Conservation (phyloP, 345 rosid genomes). For the Turritis glabra region DNA sequence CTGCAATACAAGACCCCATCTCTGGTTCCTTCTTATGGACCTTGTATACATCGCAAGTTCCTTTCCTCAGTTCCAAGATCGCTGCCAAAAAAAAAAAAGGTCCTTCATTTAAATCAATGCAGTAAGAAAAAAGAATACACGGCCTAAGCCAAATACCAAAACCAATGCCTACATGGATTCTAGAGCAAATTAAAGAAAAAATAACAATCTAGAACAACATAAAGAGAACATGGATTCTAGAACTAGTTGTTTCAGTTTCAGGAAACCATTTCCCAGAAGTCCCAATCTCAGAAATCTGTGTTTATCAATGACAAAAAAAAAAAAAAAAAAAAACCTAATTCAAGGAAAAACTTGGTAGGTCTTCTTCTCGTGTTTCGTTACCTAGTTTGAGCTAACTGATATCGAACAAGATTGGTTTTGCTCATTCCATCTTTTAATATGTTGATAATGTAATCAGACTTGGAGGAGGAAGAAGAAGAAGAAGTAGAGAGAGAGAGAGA, state of each 20-base stretch:
- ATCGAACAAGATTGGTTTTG: neutral
- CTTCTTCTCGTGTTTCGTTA: neutral
- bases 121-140: no score
- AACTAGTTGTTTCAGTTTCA: neutral
- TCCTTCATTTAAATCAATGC: neutral
- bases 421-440: constrained; percentile 14
- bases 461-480: neutral
- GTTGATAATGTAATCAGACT: neutral
- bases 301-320: neutral
- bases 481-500: neutral
- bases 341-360: neutral
- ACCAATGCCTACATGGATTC: neutral
- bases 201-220: neutral
- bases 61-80: constrained; percentile 18
- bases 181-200: neutral
- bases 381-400: constrained; percentile 7
- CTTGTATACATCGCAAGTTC: constrained; percentile 67
- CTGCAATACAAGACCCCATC: constrained; percentile 51
- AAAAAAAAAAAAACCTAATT: neutral
- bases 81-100: constrained; percentile 15
- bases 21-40: constrained; percentile 57
- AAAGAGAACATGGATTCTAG: neutral
- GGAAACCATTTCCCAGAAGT: neutral
- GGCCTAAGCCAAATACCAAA: no score
- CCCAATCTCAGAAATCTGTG: neutral